phyloP scores from a whole-genome alignment of 1,139 yeast species.

The Zygosaccharomyces sapae region DNA sequence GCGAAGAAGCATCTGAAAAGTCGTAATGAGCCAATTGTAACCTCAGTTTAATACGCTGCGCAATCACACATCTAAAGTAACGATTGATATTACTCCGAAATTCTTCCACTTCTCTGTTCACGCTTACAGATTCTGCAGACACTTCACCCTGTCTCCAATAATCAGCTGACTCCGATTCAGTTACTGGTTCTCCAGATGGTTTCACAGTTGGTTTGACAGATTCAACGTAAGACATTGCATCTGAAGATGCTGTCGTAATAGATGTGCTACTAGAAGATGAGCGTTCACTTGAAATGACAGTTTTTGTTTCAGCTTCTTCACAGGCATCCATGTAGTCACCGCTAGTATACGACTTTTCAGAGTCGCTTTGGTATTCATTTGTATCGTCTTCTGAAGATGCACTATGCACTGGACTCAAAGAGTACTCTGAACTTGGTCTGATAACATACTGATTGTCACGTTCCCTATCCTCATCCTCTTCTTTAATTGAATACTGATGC shows the following conservation, averaged over 20 bases:
- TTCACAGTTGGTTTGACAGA: not conserved
- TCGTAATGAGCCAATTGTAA: conserved; percentile 28
- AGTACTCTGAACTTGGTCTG: conserved; percentile 12
- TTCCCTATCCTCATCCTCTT: conserved; percentile 25
- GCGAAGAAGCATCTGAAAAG: conserved; percentile 9
- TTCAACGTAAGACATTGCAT: not conserved
- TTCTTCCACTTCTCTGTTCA: conserved; percentile 6
- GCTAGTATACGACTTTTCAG: not conserved
- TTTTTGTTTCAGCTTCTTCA: conserved; percentile 15
- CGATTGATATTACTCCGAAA: conserved; percentile 18
- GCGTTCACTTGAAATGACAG: conserved; percentile 6
- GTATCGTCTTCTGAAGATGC: conserved; percentile 6
- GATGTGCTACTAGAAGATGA: conserved; percentile 4
- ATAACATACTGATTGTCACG: conserved; percentile 12
- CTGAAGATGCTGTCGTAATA: not conserved
- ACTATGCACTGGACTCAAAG: conserved; percentile 10
- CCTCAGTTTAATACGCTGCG: conserved; percentile 28
- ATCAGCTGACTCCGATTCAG: conserved; percentile 4
- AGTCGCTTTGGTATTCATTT: not conserved
- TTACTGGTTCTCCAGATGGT: not conserved
- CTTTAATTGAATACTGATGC: conserved; percentile 27
- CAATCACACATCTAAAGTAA: conserved; percentile 28
- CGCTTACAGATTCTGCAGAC: too few relatives aligned
- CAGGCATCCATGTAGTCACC: conserved; percentile 21
- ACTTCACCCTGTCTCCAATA: too few relatives aligned